Percentiles rank a stretch among this genome's conserved stretches.
These are phyloP conservation scores for Monosporascus cannonballus DNA, from an alignment of 2,329 filamentous ascomycete species.

Conservation along the genomic window DNA sequence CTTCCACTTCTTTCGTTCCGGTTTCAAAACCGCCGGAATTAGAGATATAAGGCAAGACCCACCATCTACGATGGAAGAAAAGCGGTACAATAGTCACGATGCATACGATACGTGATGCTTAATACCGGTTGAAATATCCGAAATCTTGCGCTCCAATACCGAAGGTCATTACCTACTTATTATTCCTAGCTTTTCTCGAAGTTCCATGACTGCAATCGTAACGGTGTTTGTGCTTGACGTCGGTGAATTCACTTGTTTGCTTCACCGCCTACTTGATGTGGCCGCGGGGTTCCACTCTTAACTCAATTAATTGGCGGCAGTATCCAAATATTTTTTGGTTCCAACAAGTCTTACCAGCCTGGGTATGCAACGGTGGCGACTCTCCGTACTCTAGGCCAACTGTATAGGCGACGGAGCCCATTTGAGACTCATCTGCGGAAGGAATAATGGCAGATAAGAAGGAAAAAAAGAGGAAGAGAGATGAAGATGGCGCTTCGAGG, in stretches of 20 bases:
- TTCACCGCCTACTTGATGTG: constrained; percentile 21
- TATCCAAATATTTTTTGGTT: constrained; percentile 16
- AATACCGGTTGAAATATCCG: too few relatives aligned
- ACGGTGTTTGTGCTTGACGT: constrained; percentile 4
- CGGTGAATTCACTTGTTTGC: constrained; percentile 3
- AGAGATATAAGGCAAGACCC: too few relatives aligned
- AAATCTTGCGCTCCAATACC: too few relatives aligned
- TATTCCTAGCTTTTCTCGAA: background rate
- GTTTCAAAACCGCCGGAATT: too few relatives aligned
- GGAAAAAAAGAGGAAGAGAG: constrained; percentile 50
- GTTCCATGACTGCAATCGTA: background rate
- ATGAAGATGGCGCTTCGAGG: constrained; percentile 33
- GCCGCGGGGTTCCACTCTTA: background rate
- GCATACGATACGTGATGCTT: too few relatives aligned
- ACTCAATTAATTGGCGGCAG: constrained; percentile 14
- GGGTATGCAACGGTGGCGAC: background rate
- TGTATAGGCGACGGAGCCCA: background rate
- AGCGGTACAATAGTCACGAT: too few relatives aligned
- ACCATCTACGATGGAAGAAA: too few relatives aligned
- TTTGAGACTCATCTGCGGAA: background rate
- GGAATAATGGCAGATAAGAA: constrained; percentile 32
- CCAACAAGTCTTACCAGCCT: background rate
- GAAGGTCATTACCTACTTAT: background rate
- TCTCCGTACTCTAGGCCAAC: background rate
- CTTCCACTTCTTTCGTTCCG: too few relatives aligned